phyloP scores from a whole-genome alignment of 805 yeast species.

The Candida pseudofarinosa region DNA sequence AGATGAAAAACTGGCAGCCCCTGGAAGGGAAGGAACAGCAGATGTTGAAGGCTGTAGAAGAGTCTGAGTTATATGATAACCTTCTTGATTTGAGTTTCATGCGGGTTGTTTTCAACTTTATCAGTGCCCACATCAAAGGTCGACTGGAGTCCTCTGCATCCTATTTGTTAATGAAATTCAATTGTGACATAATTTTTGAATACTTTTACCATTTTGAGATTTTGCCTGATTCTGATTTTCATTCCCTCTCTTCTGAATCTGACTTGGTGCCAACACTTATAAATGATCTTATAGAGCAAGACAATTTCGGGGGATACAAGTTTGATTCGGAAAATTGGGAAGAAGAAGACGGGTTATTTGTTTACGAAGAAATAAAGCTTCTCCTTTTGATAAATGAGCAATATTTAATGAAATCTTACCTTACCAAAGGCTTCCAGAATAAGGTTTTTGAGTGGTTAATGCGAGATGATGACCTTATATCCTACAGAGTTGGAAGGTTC shows the following conservation, averaged over 20 bases:
- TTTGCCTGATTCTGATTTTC: constrained; percentile 32
- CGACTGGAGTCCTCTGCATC: constrained; percentile 17
- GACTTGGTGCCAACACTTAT: constrained; percentile 26
- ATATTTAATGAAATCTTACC: constrained; percentile 61
- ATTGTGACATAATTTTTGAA: constrained; percentile 39
- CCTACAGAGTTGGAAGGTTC: constrained; percentile 53
- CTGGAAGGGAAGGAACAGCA: constrained; percentile 13
- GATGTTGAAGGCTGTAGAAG: constrained; percentile 13
- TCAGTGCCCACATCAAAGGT: constrained; percentile 21
- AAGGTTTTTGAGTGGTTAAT: constrained; percentile 53
- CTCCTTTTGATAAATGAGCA: constrained; percentile 82
- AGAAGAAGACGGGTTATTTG: constrained; percentile 51
- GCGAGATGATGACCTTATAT: constrained; percentile 22
- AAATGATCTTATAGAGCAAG: constrained; percentile 27
- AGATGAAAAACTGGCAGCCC: constrained; percentile 20
- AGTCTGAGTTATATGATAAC: constrained; percentile 14
- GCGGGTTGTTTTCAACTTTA: constrained; percentile 25
- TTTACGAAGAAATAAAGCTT: constrained; percentile 64
- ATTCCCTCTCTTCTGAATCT: constrained; percentile 21
- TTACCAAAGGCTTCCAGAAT: constrained; percentile 32
- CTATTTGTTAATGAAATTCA: constrained; percentile 32
- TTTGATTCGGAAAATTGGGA: constrained; percentile 35
- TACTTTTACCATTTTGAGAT: constrained; percentile 34
- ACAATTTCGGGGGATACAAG: constrained; percentile 31
- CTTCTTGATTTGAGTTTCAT: constrained; percentile 24